A percentile compares a stretch with the other conserved stretches of the same genome.
Evolutionary conservation across 2,329 filamentous ascomycete genomes (phyloP).

Genomic region (Diaporthe vaccinii): DNA sequence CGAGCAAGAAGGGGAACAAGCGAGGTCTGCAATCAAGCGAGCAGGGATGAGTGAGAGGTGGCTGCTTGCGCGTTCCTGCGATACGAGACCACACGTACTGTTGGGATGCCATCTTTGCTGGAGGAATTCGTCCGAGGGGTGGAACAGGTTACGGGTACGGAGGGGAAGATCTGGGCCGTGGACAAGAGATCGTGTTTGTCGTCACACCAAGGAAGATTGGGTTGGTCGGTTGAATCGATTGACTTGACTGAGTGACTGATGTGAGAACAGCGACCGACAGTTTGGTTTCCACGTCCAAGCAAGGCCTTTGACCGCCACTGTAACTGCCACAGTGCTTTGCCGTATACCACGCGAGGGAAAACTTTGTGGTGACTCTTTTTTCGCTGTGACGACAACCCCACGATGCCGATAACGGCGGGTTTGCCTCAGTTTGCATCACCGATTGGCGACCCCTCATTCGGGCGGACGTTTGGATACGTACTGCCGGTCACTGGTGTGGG

Average conservation of each 20-base stretch:
- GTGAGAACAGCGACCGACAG: slow-evolving; percentile 3
- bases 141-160: slow-evolving; percentile 22
- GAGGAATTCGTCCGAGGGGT: slow-evolving; percentile 14
- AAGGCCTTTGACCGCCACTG: slow-evolving; percentile 29
- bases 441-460: slow-evolving; percentile 24
- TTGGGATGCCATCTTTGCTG: slow-evolving; percentile 39
- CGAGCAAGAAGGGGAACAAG: background rate
- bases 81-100: slow-evolving; percentile 37
- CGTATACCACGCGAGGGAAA: background rate
- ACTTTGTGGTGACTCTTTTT: slow-evolving; percentile 21
- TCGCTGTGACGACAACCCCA: slow-evolving; percentile 24
- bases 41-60: background rate
- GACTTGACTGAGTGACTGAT: background rate
- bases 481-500: background rate
- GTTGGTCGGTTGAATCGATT: slow-evolving; percentile 2
- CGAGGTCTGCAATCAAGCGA: background rate
- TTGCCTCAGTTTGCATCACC: slow-evolving; percentile 27
- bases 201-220: slow-evolving; percentile 15
- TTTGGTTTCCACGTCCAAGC: slow-evolving; percentile 17
- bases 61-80: slow-evolving; percentile 10
- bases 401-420: slow-evolving; percentile 33
- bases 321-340: background rate
- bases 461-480: slow-evolving; percentile 1
- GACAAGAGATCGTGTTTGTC: slow-evolving; percentile 32
- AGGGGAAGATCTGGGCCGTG: slow-evolving; percentile 15